Conservation (phyloP, 108 stramenopile genomes). For the Epipyxis sp. region DNA sequence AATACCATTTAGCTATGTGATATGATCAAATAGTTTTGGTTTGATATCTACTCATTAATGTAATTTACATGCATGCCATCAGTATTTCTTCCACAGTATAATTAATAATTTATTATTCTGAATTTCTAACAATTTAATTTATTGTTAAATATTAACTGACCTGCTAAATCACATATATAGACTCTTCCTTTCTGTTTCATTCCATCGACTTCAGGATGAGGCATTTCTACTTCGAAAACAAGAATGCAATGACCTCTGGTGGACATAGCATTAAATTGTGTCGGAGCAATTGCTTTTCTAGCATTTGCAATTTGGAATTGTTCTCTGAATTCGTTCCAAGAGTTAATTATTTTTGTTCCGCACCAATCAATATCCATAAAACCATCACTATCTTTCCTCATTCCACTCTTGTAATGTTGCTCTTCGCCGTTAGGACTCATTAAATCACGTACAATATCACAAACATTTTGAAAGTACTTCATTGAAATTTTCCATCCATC, state of each 20-base stretch:
- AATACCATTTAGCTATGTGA: no score
- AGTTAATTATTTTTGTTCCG: conserved; percentile 48
- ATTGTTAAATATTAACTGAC: no score
- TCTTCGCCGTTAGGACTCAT: conserved; percentile 61
- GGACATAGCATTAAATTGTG: conserved; percentile 60
- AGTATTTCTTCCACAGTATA: no score
- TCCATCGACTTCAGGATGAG: conserved; percentile 46
- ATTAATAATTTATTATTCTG: no score
- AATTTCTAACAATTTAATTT: no score
- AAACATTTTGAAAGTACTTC: conserved; percentile 70
- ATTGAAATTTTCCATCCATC: conserved; percentile 68
- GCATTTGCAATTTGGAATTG: conserved; percentile 55
- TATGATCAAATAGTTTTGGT: no score
- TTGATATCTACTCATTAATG: no score
- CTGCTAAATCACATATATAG: conserved; percentile 63
- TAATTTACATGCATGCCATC: no score
- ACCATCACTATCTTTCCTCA: conserved; percentile 62
- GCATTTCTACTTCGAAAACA: conserved; percentile 64
- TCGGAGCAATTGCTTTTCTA: conserved; percentile 56
- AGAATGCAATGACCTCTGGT: conserved; percentile 66
- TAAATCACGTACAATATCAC: conserved; percentile 62
- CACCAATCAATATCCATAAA: conserved; percentile 71
- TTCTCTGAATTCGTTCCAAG: conserved; percentile 59
- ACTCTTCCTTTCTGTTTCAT: conserved; percentile 58
- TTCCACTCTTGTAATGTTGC: conserved; percentile 61